Evolutionary conservation across 129 eudicot species (phyloP), one percentile per base, ranked within the genome.

Genomic region (Tagetes erecta): DNA sequence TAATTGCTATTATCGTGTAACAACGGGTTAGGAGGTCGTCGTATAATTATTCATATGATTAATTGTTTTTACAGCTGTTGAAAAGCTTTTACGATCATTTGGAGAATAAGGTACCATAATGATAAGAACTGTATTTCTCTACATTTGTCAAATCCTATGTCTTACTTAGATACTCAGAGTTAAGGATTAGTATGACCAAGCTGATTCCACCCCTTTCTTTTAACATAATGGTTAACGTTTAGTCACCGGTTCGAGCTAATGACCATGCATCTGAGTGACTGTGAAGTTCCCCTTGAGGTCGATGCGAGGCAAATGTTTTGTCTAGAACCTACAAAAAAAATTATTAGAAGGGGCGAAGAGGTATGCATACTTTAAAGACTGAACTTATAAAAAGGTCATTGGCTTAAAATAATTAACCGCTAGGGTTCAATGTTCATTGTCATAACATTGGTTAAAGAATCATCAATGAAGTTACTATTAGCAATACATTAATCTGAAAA

Each of bases 391-490:
- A 50, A 70, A 2, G 12, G 53, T 13, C 47, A 36, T 52, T 7
- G 63, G 13, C 11, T 20, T 20, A 20, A 20, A 20, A 20, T 20
- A 20, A 7, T 8, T 2, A 42, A 42, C 49, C 49, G 8, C 11
- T 44, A 8, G 1, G 1, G 49, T 44, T 44, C 0, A 10, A 44
- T 44, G 49, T 6, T 44, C 49, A 7, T 44, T 44, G 49, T 6
- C 49, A 44, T 44, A 44, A 44, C 49, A 44, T 44, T 44, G 10
- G 6, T 44, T 44, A 44, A 44, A 44, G 8, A 46, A 65, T 0
- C 70, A 14, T 41, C 38, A 41, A 14, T 31, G 56, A 10, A 67
- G 72, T 45, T 46, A 44, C 72, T 45, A 44, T 50, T 12, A 50
- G 55, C 55, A 50, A 50, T 12, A 3, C 14, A 3, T 13, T 44